phyloP scores from a whole-genome alignment of 441 rosid species.

The Metrosideros polymorpha region DNA sequence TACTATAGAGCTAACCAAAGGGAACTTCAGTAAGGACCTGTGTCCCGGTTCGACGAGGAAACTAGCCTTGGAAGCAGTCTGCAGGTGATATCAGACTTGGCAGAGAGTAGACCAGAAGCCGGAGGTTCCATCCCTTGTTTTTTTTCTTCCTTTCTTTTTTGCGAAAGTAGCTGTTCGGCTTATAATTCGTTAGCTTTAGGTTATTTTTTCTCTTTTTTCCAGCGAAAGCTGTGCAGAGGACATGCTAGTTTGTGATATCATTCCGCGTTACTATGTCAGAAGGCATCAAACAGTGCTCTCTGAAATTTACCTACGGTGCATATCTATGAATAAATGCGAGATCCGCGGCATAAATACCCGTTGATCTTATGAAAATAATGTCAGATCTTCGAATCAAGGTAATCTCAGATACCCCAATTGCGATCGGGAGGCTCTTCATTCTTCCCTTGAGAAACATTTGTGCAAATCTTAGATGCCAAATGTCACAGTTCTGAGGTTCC shows the following conservation, averaged over 20 bases:
- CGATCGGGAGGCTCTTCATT: neutral
- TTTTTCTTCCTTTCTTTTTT: neutral
- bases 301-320: neutral
- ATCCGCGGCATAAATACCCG: neutral
- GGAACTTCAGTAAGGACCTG: constrained; percentile 21
- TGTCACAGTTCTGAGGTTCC: no score
- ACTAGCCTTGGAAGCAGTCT: constrained; percentile 45
- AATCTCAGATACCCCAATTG: neutral
- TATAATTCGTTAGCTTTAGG: neutral
- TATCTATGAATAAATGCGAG: neutral
- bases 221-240: neutral
- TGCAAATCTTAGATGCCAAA: no score
- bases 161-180: neutral
- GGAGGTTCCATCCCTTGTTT: neutral
- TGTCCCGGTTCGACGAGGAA: constrained; percentile 28
- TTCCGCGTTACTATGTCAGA: neutral
- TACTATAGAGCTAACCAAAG: constrained; percentile 19
- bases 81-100: constrained; percentile 19
- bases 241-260: neutral
- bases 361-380: neutral
- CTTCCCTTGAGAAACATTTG: neutral
- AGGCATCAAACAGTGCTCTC: neutral
- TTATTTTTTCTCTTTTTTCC: neutral
- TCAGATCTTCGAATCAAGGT: neutral
- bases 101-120: neutral